Evolutionary conservation across 192 early-diverging fungal species (phyloP).

Genomic region (Podila epigama): DNA sequence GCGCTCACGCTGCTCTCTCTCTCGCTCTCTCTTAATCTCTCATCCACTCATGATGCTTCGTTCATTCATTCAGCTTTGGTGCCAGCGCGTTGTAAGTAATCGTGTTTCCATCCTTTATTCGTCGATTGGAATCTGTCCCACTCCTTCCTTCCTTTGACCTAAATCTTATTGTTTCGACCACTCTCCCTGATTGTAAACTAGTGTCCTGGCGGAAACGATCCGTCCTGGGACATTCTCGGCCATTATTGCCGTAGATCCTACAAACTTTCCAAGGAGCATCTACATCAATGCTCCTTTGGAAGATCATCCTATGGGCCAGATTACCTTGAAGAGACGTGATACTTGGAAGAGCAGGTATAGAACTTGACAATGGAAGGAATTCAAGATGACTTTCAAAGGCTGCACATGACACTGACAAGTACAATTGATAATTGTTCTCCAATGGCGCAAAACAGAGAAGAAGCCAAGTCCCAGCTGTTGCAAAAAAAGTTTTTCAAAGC

Average conservation of each 20-base stretch:
- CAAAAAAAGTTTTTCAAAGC: conserved; percentile 45
- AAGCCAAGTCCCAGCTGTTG: conserved; percentile 16
- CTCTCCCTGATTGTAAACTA: too few species aligned
- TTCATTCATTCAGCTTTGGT: conserved; percentile 8
- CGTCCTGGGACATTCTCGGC: conserved; percentile 41
- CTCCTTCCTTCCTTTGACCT: too few species aligned
- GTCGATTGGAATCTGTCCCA: not conserved
- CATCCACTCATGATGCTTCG: not conserved
- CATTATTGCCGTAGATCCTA: conserved; percentile 47
- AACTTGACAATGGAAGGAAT: not conserved
- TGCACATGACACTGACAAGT: not conserved
- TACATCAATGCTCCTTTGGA: conserved; percentile 12
- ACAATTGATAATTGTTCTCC: not conserved
- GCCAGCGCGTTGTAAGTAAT: conserved; percentile 44
- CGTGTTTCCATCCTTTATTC: conserved; percentile 12
- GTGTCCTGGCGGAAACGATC: conserved; percentile 31
- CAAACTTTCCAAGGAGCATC: conserved; percentile 23
- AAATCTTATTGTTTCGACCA: too few species aligned
- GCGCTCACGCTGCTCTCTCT: not conserved
- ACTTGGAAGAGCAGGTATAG: conserved; percentile 53
- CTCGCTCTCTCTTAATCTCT: not conserved
- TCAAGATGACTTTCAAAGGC: not conserved
- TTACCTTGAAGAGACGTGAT: conserved; percentile 54
- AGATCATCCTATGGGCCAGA: conserved; percentile 5
- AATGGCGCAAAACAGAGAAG: conserved; percentile 22